These are phyloP conservation scores for Tephrocybe rancida DNA, from an alignment of 768 basidiomycete species.

Conservation along the genomic window DNA sequence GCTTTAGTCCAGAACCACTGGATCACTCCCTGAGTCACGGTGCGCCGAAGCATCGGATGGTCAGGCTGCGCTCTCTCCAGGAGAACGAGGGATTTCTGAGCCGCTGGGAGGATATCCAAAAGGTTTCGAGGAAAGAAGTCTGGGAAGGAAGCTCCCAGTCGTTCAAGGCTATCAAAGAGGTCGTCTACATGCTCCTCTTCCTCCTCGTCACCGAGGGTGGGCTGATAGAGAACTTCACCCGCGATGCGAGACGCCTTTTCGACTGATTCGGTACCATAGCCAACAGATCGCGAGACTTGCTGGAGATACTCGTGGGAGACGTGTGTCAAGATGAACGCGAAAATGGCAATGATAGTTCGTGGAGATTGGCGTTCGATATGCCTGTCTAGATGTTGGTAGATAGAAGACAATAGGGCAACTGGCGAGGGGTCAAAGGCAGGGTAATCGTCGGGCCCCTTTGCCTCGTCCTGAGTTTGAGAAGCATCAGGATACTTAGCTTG, in stretches of 20 bases:
- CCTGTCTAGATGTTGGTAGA: slow-evolving; percentile 57
- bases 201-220: slow-evolving; percentile 31
- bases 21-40: slow-evolving; percentile 28
- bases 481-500: neutral
- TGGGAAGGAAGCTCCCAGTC: slow-evolving; percentile 53
- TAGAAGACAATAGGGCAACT: slow-evolving; percentile 54
- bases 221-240: slow-evolving; percentile 27
- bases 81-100: slow-evolving; percentile 69
- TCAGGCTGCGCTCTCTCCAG: slow-evolving; percentile 66
- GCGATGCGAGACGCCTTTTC: slow-evolving; percentile 24
- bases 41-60: slow-evolving; percentile 53
- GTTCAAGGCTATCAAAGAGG: slow-evolving; percentile 36
- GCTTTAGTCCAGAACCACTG: slow-evolving; percentile 67
- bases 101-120: slow-evolving; percentile 57
- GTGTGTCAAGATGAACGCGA: slow-evolving; percentile 69
- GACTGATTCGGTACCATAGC: slow-evolving; percentile 41
- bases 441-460: slow-evolving; percentile 40
- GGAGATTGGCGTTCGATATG: slow-evolving; percentile 60
- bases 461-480: slow-evolving; percentile 29
- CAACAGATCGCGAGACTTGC: slow-evolving; percentile 59
- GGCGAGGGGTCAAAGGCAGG: slow-evolving; percentile 44
- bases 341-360: slow-evolving; percentile 46
- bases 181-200: slow-evolving; percentile 43
- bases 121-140: slow-evolving; percentile 60
- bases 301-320: slow-evolving; percentile 67